A percentile compares a stretch with the other conserved stretches of the same genome.
Conservation (phyloP, 441 rosid species). For the Kokia cookei region DNA sequence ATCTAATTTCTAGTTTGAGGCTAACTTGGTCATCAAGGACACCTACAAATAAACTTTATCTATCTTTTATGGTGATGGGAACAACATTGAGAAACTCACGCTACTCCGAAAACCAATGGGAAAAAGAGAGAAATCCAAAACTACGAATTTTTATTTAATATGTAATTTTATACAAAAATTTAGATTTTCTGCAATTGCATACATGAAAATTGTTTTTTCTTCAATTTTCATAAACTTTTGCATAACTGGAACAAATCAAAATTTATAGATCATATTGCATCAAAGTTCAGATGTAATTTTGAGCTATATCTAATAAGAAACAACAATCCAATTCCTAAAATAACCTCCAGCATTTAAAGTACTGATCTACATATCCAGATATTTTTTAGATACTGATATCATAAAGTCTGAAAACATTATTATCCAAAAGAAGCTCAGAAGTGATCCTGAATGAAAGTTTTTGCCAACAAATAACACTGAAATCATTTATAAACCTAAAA, state of each 20-base stretch:
- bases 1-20: background rate
- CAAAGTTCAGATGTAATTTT: too few relatives aligned
- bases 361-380: background rate
- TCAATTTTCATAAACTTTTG: too few relatives aligned
- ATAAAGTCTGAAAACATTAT: background rate
- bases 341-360: background rate
- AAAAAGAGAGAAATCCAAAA: too few relatives aligned
- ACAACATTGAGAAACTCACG: background rate
- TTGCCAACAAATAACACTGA: background rate
- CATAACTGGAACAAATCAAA: too few relatives aligned
- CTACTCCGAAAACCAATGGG: too few relatives aligned
- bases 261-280: too few relatives aligned
- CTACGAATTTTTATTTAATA: too few relatives aligned
- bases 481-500: background rate
- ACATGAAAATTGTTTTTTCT: background rate
- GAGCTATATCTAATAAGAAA: too few relatives aligned
- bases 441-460: background rate
- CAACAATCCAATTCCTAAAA: background rate
- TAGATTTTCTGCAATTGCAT: too few relatives aligned
- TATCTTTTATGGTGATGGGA: background rate
- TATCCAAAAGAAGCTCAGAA: background rate
- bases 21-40: background rate
- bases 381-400: background rate
- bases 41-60: background rate
- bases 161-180: too few relatives aligned